Conservation (phyloP, 2,329 filamentous ascomycete genomes). For the Pseudofabraea citricarpa region DNA sequence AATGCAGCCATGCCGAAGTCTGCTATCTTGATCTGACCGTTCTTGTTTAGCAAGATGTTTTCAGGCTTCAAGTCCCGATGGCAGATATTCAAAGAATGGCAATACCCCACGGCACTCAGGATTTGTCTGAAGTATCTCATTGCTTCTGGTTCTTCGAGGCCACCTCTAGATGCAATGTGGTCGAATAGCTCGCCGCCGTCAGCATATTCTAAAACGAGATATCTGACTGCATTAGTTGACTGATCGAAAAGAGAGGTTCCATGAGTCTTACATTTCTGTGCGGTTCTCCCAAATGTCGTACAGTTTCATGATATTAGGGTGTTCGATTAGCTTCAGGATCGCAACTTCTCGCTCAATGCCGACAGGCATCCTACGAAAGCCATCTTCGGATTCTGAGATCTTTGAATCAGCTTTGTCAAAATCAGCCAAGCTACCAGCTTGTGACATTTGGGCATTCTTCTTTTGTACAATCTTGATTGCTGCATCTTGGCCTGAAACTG, state of each 20-base stretch:
- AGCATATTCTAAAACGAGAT: constrained; percentile 90
- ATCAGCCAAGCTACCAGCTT: constrained; percentile 79
- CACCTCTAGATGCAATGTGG: constrained; percentile 71
- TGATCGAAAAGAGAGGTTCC: background rate
- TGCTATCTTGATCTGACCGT: constrained; percentile 82
- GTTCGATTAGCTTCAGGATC: constrained; percentile 93
- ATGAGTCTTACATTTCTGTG: constrained; percentile 73
- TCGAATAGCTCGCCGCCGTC: constrained; percentile 69
- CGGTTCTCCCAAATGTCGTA: constrained; percentile 98
- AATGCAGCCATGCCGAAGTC: constrained; percentile 98
- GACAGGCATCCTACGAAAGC: constrained; percentile 71
- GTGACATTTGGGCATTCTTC: constrained; percentile 70
- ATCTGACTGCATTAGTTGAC: constrained; percentile 50
- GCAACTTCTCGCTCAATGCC: constrained; percentile 93
- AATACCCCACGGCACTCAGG: constrained; percentile 86
- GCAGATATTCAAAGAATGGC: constrained; percentile 90
- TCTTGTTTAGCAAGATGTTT: constrained; percentile 80
- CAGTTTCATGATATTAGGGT: constrained; percentile 88
- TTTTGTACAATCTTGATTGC: constrained; percentile 96
- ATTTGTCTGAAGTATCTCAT: constrained; percentile 90
- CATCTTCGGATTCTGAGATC: constrained; percentile 48
- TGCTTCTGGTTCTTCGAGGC: constrained; percentile 74
- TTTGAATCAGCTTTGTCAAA: constrained; percentile 69
- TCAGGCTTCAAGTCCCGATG: constrained; percentile 96
- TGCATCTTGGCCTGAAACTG: constrained; percentile 70